A percentile compares a stretch with the other conserved stretches of the same genome.
Conservation (phyloP, 345 rosid species). For the Pistacia atlantica region DNA sequence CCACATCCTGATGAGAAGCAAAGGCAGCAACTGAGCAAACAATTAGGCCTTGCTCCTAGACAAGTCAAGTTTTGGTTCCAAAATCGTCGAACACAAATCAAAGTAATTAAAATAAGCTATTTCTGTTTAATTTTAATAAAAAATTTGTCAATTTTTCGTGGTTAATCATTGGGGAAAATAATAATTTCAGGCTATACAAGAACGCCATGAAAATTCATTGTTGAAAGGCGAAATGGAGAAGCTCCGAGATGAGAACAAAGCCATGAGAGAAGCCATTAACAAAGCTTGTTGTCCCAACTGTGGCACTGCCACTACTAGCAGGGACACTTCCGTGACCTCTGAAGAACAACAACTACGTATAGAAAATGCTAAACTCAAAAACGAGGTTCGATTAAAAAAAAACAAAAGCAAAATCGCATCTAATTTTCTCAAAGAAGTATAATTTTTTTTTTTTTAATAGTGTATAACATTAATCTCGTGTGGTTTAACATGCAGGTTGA, state of each 20-base stretch:
- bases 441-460: neutral
- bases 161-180: neutral
- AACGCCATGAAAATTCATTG: conserved; percentile 90
- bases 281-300: conserved; percentile 87
- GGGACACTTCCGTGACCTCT: conserved; percentile 44
- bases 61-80: conserved; percentile 99
- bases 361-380: conserved; percentile 87
- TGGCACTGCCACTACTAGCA: conserved; percentile 60
- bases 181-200: conserved; percentile 75
- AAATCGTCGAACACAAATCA: conserved; percentile 95
- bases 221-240: conserved; percentile 85
- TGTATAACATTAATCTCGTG: neutral
- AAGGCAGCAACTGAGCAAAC: conserved; percentile 92
- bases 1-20: conserved; percentile 99
- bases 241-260: conserved; percentile 80
- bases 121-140: too few relatives aligned
- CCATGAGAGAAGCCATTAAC: conserved; percentile 76
- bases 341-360: conserved; percentile 75
- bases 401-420: too few relatives aligned
- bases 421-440: neutral
- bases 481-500: conserved; percentile 49
- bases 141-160: neutral
- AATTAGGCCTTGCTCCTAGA: conserved; percentile 89
- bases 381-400: conserved; percentile 45
- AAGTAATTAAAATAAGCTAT: conserved; percentile 37